Conservation (phyloP, 208 protist genomes). For the Porcisia hertigi region DNA sequence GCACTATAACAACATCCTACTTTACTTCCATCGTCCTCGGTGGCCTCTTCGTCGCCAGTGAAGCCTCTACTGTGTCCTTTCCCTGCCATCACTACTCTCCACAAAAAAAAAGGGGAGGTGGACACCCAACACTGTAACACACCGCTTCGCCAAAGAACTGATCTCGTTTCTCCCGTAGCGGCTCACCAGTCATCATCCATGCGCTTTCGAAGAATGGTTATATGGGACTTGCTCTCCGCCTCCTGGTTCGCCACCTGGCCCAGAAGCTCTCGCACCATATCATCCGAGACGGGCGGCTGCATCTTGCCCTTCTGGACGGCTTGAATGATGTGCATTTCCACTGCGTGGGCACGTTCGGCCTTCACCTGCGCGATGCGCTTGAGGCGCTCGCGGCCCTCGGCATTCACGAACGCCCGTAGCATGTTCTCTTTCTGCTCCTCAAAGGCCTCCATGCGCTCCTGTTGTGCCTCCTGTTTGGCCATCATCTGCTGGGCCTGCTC, state of each 20-base stretch:
- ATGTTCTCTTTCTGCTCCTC: constrained; percentile 90
- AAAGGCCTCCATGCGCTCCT: constrained; percentile 74
- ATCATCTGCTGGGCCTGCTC: constrained; percentile 90
- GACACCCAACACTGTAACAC: neutral
- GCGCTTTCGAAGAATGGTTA: constrained; percentile 88
- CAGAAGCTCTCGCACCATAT: constrained; percentile 82
- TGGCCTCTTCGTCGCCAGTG: neutral
- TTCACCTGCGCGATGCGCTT: constrained; percentile 91
- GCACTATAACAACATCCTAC: neutral
- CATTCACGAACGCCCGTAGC: constrained; percentile 81
- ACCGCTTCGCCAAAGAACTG: neutral
- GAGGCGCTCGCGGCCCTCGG: constrained; percentile 88
- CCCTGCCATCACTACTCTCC: neutral
- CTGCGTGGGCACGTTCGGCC: constrained; percentile 74
- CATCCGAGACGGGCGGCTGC: constrained; percentile 85
- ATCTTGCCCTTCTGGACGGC: constrained; percentile 84
- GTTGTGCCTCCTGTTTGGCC: constrained; percentile 85
- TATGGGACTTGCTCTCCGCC: constrained; percentile 59
- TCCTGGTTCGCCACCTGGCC: constrained; percentile 57
- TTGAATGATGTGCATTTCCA: constrained; percentile 91
- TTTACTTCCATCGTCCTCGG: neutral
- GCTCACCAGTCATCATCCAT: constrained; percentile 91
- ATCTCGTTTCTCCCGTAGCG: neutral
- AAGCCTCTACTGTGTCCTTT: neutral
- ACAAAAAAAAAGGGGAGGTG: no score